Conservation (phyloP, 176 grass and related monocot genomes). For the Phragmites australis region DNA sequence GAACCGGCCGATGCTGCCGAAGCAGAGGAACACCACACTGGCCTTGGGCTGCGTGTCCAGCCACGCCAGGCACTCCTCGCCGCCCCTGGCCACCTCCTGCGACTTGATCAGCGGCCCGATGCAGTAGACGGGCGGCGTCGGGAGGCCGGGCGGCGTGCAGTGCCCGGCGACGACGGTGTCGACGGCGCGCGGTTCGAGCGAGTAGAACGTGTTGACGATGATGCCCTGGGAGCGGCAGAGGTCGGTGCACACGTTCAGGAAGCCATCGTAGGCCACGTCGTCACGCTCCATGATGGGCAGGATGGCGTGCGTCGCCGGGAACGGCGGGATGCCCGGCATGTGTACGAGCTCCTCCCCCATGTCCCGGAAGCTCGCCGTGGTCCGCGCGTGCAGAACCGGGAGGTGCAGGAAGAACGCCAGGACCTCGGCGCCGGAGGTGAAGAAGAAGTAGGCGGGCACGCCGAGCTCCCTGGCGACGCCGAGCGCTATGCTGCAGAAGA, state of each 20-base stretch:
- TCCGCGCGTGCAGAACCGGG: neutral
- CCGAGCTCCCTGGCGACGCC: slow-evolving; percentile 49
- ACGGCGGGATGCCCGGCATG: slow-evolving; percentile 39
- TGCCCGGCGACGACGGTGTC: slow-evolving; percentile 30
- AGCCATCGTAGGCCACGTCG: slow-evolving; percentile 42
- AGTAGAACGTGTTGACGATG: slow-evolving; percentile 62
- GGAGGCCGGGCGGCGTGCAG: slow-evolving; percentile 28
- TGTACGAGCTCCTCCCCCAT: slow-evolving; percentile 31
- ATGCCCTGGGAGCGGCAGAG: slow-evolving; percentile 35
- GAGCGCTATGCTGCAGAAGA: slow-evolving; percentile 55
- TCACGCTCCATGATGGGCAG: slow-evolving; percentile 48
- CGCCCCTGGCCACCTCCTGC: slow-evolving; percentile 33
- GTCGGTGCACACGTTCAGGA: neutral
- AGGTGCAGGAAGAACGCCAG: slow-evolving; percentile 39
- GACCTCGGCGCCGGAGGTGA: slow-evolving; percentile 45
- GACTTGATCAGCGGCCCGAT: slow-evolving; percentile 70
- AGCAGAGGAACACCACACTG: slow-evolving; percentile 64
- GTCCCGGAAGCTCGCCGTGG: neutral
- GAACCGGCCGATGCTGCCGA: slow-evolving; percentile 60
- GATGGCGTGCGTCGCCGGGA: slow-evolving; percentile 50
- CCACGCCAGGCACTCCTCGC: slow-evolving; percentile 50
- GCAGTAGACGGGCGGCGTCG: slow-evolving; percentile 40
- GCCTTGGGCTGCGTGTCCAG: slow-evolving; percentile 46
- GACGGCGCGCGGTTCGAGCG: slow-evolving; percentile 53
- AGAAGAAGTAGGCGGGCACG: slow-evolving; percentile 58